Percentiles rank a stretch among this genome's conserved stretches.
These are phyloP conservation scores for Rhynchospora breviuscula DNA, from an alignment of 176 grass and related monocot species.

Conservation along the genomic window DNA sequence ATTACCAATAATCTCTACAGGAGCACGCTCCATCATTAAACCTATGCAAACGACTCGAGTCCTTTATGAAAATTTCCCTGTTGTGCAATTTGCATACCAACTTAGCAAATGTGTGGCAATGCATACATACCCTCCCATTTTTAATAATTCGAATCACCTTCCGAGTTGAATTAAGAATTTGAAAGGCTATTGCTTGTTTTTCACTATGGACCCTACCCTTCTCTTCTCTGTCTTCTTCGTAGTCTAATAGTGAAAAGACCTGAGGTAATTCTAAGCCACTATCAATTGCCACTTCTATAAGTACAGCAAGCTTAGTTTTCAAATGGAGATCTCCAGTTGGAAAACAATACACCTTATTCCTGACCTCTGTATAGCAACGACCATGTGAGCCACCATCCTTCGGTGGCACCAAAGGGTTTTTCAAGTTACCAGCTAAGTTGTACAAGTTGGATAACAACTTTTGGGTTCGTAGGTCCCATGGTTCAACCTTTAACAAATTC, in stretches of 20 bases:
- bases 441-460: constrained; percentile 27
- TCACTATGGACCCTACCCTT: constrained; percentile 25
- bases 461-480: constrained; percentile 9
- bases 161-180: constrained; percentile 14
- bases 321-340: constrained; percentile 11
- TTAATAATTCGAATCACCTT: constrained; percentile 34
- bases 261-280: constrained; percentile 1
- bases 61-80: constrained; percentile 35
- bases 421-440: constrained; percentile 13
- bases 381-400: not conserved
- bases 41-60: constrained; percentile 29
- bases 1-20: constrained; percentile 44
- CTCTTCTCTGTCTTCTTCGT: constrained; percentile 32
- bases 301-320: constrained; percentile 1
- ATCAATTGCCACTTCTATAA: not conserved
- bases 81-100: constrained; percentile 27
- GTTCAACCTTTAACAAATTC: constrained; percentile 28
- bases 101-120: constrained; percentile 36
- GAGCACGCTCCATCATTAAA: constrained; percentile 35
- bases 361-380: constrained; percentile 35
- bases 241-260: constrained; percentile 17
- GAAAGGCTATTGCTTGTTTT: constrained; percentile 38
- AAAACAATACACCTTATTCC: constrained; percentile 27
- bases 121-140: constrained; percentile 24
- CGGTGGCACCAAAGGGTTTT: not conserved